These are phyloP conservation scores for Lobosporangium transversale DNA, from an alignment of 192 early-diverging fungal species.

Conservation along the genomic window DNA sequence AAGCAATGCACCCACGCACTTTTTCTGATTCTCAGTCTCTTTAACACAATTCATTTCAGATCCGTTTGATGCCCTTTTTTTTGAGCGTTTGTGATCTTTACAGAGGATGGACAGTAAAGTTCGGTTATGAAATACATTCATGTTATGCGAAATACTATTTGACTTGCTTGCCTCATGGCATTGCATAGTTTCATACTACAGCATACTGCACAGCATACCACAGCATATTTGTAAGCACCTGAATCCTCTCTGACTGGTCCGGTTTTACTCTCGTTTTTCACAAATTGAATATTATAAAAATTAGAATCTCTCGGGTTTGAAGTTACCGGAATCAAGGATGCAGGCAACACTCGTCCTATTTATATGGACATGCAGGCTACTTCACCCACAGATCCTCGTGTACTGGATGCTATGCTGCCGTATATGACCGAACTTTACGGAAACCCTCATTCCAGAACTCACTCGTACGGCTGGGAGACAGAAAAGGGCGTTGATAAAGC, in stretches of 20 bases:
- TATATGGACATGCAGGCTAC: conserved; percentile 97
- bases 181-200: no score
- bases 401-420: conserved; percentile 94
- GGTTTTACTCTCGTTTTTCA: neutral
- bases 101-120: no score
- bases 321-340: conserved; percentile 45
- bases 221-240: no score
- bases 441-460: conserved; percentile 97
- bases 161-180: no score
- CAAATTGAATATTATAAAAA: neutral
- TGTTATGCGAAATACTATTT: no score
- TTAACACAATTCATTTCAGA: neutral
- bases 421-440: conserved; percentile 92
- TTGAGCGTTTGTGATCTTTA: neutral
- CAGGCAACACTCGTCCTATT: conserved; percentile 71
- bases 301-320: conserved; percentile 67
- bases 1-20: neutral
- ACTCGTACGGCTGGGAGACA: conserved; percentile 97
- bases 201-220: no score
- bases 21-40: neutral
- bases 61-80: no score
- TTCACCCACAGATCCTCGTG: conserved; percentile 91
- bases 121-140: no score
- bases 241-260: neutral
- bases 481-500: conserved; percentile 90